A percentile compares a stretch with the other conserved stretches of the same genome.
These are phyloP conservation scores for Moricandia arvensis DNA, from an alignment of 345 rosid species.

Conservation along the genomic window DNA sequence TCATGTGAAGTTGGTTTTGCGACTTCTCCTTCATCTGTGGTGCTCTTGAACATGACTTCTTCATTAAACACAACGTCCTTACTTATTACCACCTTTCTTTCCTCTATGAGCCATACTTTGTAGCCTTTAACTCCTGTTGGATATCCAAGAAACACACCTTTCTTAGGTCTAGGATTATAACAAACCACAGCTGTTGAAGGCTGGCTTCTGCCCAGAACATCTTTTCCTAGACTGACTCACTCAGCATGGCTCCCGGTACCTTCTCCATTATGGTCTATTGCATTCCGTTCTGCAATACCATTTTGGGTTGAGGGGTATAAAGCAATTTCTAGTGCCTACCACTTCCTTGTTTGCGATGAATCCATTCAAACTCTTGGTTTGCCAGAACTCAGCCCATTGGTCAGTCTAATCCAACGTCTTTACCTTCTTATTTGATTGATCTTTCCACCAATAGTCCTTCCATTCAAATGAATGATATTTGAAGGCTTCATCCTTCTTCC, in stretches of 20 bases:
- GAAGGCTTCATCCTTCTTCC: no score
- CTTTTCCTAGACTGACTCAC: background rate
- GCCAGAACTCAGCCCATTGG: background rate
- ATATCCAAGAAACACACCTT: background rate
- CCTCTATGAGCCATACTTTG: no score
- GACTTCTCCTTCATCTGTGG: background rate
- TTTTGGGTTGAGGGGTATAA: no score
- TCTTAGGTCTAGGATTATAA: background rate
- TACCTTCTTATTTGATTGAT: background rate
- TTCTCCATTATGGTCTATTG: background rate
- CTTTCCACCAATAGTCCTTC: background rate
- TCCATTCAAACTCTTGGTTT: no score
- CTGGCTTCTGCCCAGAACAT: no score
- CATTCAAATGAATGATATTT: background rate
- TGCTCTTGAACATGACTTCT: background rate
- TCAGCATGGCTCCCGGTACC: background rate
- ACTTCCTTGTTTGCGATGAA: background rate
- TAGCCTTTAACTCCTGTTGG: background rate
- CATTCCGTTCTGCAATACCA: no score
- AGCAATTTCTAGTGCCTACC: background rate
- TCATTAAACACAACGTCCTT: no score
- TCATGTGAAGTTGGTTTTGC: no score
- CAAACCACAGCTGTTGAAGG: background rate
- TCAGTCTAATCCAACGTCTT: background rate
- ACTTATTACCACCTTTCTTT: background rate